A percentile compares a stretch with the other conserved stretches of the same genome.
Evolutionary conservation across 208 protist species (phyloP).

Genomic region (Leishmania mexicana): DNA sequence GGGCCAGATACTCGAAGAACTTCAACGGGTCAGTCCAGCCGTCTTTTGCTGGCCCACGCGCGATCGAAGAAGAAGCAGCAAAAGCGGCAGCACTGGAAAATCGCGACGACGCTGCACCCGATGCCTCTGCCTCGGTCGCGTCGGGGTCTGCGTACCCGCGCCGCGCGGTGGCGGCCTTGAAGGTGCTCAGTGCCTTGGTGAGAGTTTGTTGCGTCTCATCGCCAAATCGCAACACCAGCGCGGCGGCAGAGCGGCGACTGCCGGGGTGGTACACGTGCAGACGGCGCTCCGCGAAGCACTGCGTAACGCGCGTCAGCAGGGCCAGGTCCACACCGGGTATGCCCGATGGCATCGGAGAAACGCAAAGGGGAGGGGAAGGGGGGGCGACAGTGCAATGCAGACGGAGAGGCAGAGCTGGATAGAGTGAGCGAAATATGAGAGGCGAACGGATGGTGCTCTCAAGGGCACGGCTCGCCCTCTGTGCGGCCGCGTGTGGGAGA

Average conservation of each 20-base stretch:
- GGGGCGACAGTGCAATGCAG: neutral
- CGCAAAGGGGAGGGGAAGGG: neutral
- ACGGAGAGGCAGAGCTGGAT: neutral
- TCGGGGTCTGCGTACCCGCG: neutral
- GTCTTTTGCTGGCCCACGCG: neutral
- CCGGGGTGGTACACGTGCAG: constrained; percentile 66
- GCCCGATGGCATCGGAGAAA: constrained; percentile 9
- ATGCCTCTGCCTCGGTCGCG: neutral
- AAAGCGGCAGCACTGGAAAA: neutral
- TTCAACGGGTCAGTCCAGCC: neutral
- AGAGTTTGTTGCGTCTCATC: constrained; percentile 39
- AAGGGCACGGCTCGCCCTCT: constrained; percentile 2
- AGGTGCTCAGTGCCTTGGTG: neutral
- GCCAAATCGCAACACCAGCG: constrained; percentile 74
- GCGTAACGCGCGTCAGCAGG: constrained; percentile 47
- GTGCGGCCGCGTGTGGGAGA: neutral
- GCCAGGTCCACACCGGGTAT: constrained; percentile 56
- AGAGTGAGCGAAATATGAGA: neutral
- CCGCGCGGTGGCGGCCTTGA: neutral
- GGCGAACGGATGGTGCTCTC: neutral
- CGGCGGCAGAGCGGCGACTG: constrained; percentile 41
- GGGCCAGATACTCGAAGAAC: neutral
- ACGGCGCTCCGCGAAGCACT: constrained; percentile 35
- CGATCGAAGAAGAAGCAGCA: neutral
- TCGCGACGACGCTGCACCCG: neutral